These are phyloP conservation scores for Fistulinella prunicolor DNA, from an alignment of 768 basidiomycete species.

Conservation along the genomic window DNA sequence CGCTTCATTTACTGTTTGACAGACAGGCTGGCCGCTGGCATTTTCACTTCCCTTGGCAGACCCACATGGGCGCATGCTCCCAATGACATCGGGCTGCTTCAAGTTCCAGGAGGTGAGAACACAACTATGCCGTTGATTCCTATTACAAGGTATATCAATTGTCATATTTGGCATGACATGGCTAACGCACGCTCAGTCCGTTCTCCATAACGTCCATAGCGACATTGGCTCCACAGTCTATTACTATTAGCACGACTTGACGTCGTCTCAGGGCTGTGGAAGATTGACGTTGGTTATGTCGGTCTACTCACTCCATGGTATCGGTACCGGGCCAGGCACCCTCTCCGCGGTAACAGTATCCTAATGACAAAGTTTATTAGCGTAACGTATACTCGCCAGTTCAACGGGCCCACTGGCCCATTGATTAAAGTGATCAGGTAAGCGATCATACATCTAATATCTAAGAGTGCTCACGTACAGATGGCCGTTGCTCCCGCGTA, in stretches of 20 bases:
- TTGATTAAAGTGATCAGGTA: constrained; percentile 1
- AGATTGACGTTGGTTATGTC: constrained; percentile 18
- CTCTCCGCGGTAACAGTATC: constrained; percentile 17
- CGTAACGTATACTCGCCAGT: constrained; percentile 9
- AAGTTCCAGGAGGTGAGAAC: constrained; percentile 7
- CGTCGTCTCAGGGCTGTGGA: constrained; percentile 22
- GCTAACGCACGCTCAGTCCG: constrained; percentile 16
- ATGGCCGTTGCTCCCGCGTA: neutral
- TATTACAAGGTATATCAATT: constrained; percentile 25
- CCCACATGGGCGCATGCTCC: neutral
- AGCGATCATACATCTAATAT: neutral
- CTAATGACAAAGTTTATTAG: constrained; percentile 3
- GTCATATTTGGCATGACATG: constrained; percentile 19
- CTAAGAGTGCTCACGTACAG: neutral
- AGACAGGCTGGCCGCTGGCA: neutral
- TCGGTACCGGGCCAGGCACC: constrained; percentile 21
- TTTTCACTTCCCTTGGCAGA: constrained; percentile 1
- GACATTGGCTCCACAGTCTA: constrained; percentile 4
- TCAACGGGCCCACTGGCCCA: constrained; percentile 5
- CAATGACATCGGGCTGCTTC: neutral
- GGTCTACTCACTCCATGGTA: constrained; percentile 23
- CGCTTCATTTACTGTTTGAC: constrained; percentile 2
- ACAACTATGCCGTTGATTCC: constrained; percentile 24
- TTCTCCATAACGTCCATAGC: constrained; percentile 2
- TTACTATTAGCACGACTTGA: constrained; percentile 3